Percentiles rank a stretch among this genome's conserved stretches.
phyloP scores from a whole-genome alignment of 495 filamentous ascomycete species.

The Endocarpon pusillum region DNA sequence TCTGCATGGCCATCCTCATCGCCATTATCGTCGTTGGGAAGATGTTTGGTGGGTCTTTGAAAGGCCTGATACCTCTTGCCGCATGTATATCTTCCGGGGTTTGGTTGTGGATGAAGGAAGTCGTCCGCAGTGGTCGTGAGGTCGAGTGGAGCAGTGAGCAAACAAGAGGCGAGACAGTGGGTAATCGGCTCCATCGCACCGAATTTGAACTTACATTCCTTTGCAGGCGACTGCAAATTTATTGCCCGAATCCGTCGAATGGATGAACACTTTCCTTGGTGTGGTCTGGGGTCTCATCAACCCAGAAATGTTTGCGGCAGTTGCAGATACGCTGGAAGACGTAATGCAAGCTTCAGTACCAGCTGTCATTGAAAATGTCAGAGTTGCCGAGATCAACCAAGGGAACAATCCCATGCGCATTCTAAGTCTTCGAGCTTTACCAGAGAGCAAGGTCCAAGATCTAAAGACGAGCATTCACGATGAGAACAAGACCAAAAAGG shows the following conservation, averaged over 20 bases:
- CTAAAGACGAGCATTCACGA: slow-evolving; percentile 63
- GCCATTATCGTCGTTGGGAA: slow-evolving; percentile 62
- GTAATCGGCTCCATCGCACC: slow-evolving; percentile 10
- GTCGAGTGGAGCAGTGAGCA: slow-evolving; percentile 83
- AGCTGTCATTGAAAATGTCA: slow-evolving; percentile 77
- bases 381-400: slow-evolving; percentile 91
- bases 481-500: slow-evolving; percentile 61
- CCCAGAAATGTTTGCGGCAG: slow-evolving; percentile 73
- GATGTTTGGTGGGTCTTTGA: slow-evolving; percentile 58
- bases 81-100: slow-evolving; percentile 54
- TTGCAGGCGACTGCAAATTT: slow-evolving; percentile 59
- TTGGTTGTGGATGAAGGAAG: slow-evolving; percentile 76
- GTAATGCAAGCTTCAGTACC: slow-evolving; percentile 94
- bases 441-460: slow-evolving; percentile 62
- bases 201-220: slow-evolving; percentile 8
- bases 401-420: slow-evolving; percentile 81
- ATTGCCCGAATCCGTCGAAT: slow-evolving; percentile 83
- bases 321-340: slow-evolving; percentile 65
- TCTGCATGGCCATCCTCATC: slow-evolving; percentile 52
- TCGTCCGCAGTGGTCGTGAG: slow-evolving; percentile 62
- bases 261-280: slow-evolving; percentile 76
- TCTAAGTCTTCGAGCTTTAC: slow-evolving; percentile 74
- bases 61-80: slow-evolving; percentile 55
- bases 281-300: slow-evolving; percentile 81
- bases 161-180: slow-evolving; percentile 60